Conservation (phyloP, 2,329 filamentous ascomycete genomes). For the Microdochium paspali region DNA sequence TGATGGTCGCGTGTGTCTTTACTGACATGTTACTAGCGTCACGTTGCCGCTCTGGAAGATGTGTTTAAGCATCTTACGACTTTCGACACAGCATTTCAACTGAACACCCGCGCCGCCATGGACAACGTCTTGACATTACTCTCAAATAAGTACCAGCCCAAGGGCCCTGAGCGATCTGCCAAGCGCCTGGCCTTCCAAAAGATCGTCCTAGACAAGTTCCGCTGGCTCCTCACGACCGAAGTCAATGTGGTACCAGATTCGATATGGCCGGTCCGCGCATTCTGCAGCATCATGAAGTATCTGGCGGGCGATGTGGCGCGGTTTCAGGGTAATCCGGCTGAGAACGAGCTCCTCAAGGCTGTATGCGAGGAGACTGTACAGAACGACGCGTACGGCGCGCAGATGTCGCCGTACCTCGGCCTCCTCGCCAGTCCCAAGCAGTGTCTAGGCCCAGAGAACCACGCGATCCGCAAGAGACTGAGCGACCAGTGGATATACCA, state of each 20-base stretch:
- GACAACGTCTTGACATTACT: constrained; percentile 14
- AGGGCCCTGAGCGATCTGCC: constrained; percentile 1
- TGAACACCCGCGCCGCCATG: constrained; percentile 12
- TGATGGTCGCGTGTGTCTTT: not conserved
- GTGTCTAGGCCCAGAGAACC: constrained; percentile 14
- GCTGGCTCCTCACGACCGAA: not conserved
- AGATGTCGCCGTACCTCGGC: constrained; percentile 15
- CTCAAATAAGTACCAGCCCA: constrained; percentile 15
- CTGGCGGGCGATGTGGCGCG: constrained; percentile 19
- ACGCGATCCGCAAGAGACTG: constrained; percentile 14
- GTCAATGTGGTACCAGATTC: not conserved
- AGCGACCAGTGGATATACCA: constrained; percentile 17
- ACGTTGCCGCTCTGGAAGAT: constrained; percentile 7
- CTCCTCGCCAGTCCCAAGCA: constrained; percentile 16
- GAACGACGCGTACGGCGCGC: constrained; percentile 11
- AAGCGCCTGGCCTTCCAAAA: constrained; percentile 8
- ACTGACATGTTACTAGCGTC: constrained; percentile 7
- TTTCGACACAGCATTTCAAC: not conserved
- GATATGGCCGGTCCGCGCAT: constrained; percentile 7
- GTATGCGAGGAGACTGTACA: constrained; percentile 8
- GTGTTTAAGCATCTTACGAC: constrained; percentile 3
- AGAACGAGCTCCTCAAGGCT: constrained; percentile 12
- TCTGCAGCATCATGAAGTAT: constrained; percentile 17
- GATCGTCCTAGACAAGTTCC: constrained; percentile 4
- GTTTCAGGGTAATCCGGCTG: constrained; percentile 6